Conservation (phyloP, 2,329 filamentous ascomycete species). For the Aspergillus fumigatiaffinis region DNA sequence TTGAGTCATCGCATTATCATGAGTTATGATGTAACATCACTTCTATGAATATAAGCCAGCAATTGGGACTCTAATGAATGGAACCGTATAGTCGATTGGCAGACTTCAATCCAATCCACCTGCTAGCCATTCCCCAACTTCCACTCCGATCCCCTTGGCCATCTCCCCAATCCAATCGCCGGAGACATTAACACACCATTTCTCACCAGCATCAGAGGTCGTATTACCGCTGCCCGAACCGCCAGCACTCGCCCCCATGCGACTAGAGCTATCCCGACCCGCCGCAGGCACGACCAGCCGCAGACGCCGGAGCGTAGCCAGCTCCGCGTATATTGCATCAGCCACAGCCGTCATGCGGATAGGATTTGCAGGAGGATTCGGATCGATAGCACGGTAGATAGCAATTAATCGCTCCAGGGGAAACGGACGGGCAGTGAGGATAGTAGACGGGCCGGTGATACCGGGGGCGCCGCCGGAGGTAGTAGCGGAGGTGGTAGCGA, state of each 20-base stretch:
- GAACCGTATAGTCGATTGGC: not conserved
- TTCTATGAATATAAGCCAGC: not conserved
- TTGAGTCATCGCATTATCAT: not conserved
- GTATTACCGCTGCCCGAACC: conserved; percentile 33
- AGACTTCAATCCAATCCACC: conserved; percentile 32
- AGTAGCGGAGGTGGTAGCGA: conserved; percentile 36
- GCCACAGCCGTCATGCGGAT: conserved; percentile 35
- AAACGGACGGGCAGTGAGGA: conserved; percentile 42
- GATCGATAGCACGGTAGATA: conserved; percentile 47
- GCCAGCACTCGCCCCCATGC: conserved; percentile 18
- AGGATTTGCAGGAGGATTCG: conserved; percentile 40
- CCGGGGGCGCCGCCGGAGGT: conserved; percentile 28
- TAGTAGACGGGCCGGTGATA: conserved; percentile 36
- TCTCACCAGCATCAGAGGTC: conserved; percentile 40
- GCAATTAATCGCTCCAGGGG: conserved; percentile 45
- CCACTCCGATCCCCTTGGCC: conserved; percentile 43
- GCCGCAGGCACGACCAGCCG: conserved; percentile 44
- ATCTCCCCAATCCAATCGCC: conserved; percentile 45
- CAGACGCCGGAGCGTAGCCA: conserved; percentile 45
- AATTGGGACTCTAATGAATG: not conserved
- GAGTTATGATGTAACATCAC: not conserved
- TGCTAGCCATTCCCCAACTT: conserved; percentile 44
- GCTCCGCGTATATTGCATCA: conserved; percentile 43
- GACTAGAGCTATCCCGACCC: conserved; percentile 27
- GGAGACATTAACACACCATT: conserved; percentile 47